Evolutionary conservation across 495 filamentous ascomycete species (phyloP).

Genomic region (Penicillium flavigenum): DNA sequence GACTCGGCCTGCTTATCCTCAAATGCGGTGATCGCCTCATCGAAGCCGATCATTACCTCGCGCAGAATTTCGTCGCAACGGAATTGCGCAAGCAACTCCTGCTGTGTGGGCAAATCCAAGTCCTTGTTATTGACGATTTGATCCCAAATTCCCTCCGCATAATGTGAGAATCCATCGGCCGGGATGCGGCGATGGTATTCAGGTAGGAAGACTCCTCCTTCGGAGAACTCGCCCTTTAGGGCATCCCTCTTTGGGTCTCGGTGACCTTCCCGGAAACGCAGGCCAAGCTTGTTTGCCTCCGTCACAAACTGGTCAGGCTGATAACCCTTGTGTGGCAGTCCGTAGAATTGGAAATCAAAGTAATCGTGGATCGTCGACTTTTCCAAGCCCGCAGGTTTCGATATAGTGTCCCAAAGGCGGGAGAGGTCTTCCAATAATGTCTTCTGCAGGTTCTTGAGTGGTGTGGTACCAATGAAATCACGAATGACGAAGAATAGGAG

Average conservation of each 20-base stretch:
- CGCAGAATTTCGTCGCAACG: slow-evolving; percentile 93
- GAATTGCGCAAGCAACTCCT: slow-evolving; percentile 95
- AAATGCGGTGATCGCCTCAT: slow-evolving; percentile 74
- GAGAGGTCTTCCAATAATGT: slow-evolving; percentile 88
- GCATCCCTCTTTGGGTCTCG: slow-evolving; percentile 57
- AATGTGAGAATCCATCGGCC: slow-evolving; percentile 89
- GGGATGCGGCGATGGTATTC: slow-evolving; percentile 96
- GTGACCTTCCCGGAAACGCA: slow-evolving; percentile 78
- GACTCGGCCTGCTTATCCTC: slow-evolving; percentile 81
- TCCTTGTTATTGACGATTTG: slow-evolving; percentile 99
- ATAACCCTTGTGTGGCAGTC: slow-evolving; percentile 92
- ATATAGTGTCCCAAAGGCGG: slow-evolving; percentile 86
- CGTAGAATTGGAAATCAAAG: slow-evolving; percentile 96
- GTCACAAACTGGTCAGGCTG: slow-evolving; percentile 88
- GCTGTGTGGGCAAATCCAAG: slow-evolving; percentile 92
- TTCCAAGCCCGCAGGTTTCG: slow-evolving; percentile 86
- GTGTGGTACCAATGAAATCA: slow-evolving; percentile 89
- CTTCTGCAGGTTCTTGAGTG: slow-evolving; percentile 80
- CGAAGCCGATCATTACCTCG: slow-evolving; percentile 81
- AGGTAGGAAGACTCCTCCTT: slow-evolving; percentile 80
- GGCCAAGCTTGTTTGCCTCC: slow-evolving; percentile 76
- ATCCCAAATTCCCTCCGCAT: slow-evolving; percentile 93
- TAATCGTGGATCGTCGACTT: slow-evolving; percentile 90
- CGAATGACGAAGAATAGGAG: slow-evolving; percentile 98
- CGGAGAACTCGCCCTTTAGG: slow-evolving; percentile 63